Evolutionary conservation across 2,329 filamentous ascomycete species (phyloP).

Genomic region (Chaetomium olivaceum): DNA sequence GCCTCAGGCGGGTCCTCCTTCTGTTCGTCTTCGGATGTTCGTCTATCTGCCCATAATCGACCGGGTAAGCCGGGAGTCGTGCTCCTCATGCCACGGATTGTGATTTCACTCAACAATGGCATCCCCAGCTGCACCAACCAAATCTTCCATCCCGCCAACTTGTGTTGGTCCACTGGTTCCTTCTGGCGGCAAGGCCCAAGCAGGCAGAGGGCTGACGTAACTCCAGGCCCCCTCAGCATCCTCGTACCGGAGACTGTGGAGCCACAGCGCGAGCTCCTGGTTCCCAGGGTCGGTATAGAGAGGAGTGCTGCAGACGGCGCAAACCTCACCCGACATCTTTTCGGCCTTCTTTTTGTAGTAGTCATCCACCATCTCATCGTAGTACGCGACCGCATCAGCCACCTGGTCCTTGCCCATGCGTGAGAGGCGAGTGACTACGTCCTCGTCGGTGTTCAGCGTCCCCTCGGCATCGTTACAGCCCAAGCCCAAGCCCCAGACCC

Average conservation of each 20-base stretch:
- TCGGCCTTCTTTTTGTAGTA: conserved; percentile 92
- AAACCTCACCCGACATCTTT: conserved; percentile 84
- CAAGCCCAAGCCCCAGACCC: conserved; percentile 82
- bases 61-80: background rate
- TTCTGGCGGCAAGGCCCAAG: conserved; percentile 81
- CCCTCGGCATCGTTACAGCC: conserved; percentile 68
- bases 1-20: too few species aligned
- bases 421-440: conserved; percentile 81
- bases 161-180: conserved; percentile 71
- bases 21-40: background rate
- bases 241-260: conserved; percentile 89
- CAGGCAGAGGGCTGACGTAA: conserved; percentile 80
- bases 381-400: conserved; percentile 86
- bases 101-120: conserved; percentile 37
- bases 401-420: conserved; percentile 94
- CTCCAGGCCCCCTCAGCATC: conserved; percentile 81
- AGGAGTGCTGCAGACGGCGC: conserved; percentile 79
- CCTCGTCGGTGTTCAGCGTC: conserved; percentile 74
- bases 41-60: background rate
- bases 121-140: conserved; percentile 57
- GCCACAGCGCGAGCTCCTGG: conserved; percentile 89
- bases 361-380: conserved; percentile 87
- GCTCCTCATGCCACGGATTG: background rate
- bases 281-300: conserved; percentile 89
- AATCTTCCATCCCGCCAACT: conserved; percentile 60